Percentiles rank a stretch among this genome's conserved stretches.
These are phyloP conservation scores for Candida patagonica DNA, from an alignment of 805 yeast species.

Conservation along the genomic window DNA sequence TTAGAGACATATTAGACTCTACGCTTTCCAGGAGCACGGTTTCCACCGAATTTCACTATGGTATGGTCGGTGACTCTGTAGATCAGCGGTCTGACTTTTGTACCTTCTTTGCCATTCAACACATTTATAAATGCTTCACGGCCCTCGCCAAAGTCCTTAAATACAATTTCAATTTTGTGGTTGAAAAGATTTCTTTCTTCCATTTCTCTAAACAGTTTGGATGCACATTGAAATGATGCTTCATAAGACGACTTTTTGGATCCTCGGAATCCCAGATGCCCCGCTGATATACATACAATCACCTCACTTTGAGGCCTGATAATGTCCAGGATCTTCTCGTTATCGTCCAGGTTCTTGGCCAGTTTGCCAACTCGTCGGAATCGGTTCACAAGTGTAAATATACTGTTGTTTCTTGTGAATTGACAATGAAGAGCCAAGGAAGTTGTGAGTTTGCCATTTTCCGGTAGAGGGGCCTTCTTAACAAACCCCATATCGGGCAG, in stretches of 20 bases:
- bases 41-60: conserved; percentile 86
- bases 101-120: conserved; percentile 82
- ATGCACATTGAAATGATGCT: conserved; percentile 78
- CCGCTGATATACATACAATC: conserved; percentile 61
- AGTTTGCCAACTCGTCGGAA: conserved; percentile 29
- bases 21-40: conserved; percentile 71
- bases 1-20: conserved; percentile 13
- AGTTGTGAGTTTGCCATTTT: conserved; percentile 28
- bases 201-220: conserved; percentile 63
- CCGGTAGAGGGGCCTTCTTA: background rate
- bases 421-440: conserved; percentile 67
- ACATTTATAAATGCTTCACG: conserved; percentile 80
- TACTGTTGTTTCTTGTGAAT: conserved; percentile 77
- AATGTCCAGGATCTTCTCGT: conserved; percentile 51
- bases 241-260: conserved; percentile 89
- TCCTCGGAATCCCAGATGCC: conserved; percentile 81
- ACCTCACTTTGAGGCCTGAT: conserved; percentile 72
- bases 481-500: no score
- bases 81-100: conserved; percentile 52
- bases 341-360: conserved; percentile 38
- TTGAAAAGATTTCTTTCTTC: conserved; percentile 50
- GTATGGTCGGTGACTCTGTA: conserved; percentile 71
- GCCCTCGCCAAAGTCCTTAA: conserved; percentile 82
- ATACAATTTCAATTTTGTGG: conserved; percentile 62
- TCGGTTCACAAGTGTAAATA: conserved; percentile 57